phyloP scores from a whole-genome alignment of 768 basidiomycete species.

The Cantharellus anzutake region DNA sequence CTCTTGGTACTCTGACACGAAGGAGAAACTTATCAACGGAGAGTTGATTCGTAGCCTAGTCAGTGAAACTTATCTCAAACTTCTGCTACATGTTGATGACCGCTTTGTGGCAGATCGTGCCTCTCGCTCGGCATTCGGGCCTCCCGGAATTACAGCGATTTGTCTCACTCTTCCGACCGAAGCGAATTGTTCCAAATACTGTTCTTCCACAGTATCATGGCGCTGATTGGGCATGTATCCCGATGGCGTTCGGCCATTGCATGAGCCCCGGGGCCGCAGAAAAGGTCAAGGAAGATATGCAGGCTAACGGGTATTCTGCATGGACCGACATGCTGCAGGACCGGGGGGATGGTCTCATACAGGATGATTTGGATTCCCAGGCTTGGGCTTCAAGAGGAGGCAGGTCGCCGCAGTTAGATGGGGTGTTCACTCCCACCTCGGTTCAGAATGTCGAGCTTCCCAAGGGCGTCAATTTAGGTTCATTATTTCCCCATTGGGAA shows the following conservation, averaged over 20 bases:
- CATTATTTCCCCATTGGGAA: no score
- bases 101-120: slow-evolving; percentile 37
- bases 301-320: not conserved
- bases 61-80: not conserved
- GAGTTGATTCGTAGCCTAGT: slow-evolving; percentile 47
- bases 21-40: slow-evolving; percentile 23
- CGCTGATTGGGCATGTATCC: slow-evolving; percentile 58
- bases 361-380: no score
- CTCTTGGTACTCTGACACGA: slow-evolving; percentile 27
- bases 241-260: slow-evolving; percentile 43
- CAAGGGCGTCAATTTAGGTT: no score
- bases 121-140: slow-evolving; percentile 71
- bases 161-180: slow-evolving; percentile 65
- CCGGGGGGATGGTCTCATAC: no score
- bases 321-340: not conserved
- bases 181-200: slow-evolving; percentile 63
- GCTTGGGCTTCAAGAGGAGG: no score
- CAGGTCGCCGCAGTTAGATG: no score
- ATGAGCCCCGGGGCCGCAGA: slow-evolving; percentile 22
- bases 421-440: no score
- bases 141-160: slow-evolving; percentile 71
- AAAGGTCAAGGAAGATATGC: slow-evolving; percentile 13
- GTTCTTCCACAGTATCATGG: slow-evolving; percentile 22
- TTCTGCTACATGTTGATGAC: not conserved
- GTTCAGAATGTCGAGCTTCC: no score